Evolutionary conservation across 164 flowering plant species (phyloP), one percentile per base, ranked within the genome.

Genomic region (Magnolia changhungtana): DNA sequence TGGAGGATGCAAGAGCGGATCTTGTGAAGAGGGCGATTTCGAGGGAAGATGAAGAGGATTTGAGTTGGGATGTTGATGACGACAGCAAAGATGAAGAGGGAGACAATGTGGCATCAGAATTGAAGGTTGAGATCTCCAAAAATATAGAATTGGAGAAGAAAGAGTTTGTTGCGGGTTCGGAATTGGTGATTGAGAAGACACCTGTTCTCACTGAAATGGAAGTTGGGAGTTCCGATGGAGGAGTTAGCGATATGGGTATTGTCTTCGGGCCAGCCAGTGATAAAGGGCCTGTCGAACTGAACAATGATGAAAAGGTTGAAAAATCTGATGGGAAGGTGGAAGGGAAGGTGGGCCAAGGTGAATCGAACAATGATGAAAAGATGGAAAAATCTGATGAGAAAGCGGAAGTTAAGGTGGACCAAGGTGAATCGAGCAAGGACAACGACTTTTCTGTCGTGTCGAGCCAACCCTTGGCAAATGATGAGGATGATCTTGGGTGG

Each of bases 21-120:
- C 84, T 93, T 73, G 97, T 95, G 63, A 90, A 88, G 74, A 78
- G 95, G 52, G 97, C 90, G 8, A 89, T 94, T 72, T 77, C 88
- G 1, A 85, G 86, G 23, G 94, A 88, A 10, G 94, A 90, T 23
- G 95, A 93, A 27, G 97, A 95, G 77, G 93, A 90, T n/a, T 85
- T 93, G 84, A 89, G 91, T 76, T 93, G 97, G 97, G 97, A 93
- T 80, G 86, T 90, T 61, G 95, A 93, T 23, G 97, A 92, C 16
- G 95, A 84, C 1, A 19, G 24, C 29, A 18, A 37, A 10, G 88
- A 85, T 19, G 58, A 69, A 75, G 69, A 63, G 45, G 24, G 16
- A 18, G 69, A 65, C 9, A 67, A 8, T 16, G 65, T 49, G n/a
- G 29, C 21, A 13, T n/a, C 18, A 23, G 51, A n/a, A 6, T 8